A percentile compares a stretch with the other conserved stretches of the same genome.
Evolutionary conservation across 2,329 filamentous ascomycete genomes (phyloP).

Genomic region (Capronia epimyces): DNA sequence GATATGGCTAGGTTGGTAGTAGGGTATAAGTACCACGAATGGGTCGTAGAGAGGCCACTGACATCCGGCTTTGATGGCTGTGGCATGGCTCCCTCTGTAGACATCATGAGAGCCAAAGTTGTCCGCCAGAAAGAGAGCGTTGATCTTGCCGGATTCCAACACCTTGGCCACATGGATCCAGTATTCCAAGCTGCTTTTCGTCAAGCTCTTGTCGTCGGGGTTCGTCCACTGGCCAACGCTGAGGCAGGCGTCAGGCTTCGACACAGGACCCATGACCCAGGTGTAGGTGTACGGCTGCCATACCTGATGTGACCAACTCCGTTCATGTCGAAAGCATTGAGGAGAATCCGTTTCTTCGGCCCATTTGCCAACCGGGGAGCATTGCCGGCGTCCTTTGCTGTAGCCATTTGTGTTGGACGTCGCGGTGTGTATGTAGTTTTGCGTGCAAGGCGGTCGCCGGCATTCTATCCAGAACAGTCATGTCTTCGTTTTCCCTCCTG

Average conservation of each 20-base stretch:
- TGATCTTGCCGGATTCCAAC: not conserved
- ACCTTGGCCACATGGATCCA: not conserved
- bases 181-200: not conserved
- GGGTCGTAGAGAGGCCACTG: too few species aligned
- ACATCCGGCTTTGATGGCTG: not conserved
- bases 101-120: not conserved
- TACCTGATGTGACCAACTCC: not conserved
- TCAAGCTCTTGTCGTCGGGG: not conserved
- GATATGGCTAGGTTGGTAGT: too few species aligned
- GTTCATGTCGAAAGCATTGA: not conserved
- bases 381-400: too few species aligned
- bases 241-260: not conserved
- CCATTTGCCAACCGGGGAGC: too few species aligned
- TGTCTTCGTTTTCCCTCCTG: too few species aligned
- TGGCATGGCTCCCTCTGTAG: not conserved
- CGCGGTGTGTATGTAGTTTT: too few species aligned
- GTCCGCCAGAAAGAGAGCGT: not conserved
- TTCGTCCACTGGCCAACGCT: not conserved
- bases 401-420: too few species aligned
- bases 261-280: not conserved
- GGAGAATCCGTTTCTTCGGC: not conserved
- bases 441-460: too few species aligned
- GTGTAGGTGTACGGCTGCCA: not conserved
- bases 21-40: too few species aligned
- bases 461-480: too few species aligned